Evolutionary conservation across 805 yeast genomes (phyloP), one percentile per base, ranked within the genome.

Genomic region (Saccharomycopsis fodiens): DNA sequence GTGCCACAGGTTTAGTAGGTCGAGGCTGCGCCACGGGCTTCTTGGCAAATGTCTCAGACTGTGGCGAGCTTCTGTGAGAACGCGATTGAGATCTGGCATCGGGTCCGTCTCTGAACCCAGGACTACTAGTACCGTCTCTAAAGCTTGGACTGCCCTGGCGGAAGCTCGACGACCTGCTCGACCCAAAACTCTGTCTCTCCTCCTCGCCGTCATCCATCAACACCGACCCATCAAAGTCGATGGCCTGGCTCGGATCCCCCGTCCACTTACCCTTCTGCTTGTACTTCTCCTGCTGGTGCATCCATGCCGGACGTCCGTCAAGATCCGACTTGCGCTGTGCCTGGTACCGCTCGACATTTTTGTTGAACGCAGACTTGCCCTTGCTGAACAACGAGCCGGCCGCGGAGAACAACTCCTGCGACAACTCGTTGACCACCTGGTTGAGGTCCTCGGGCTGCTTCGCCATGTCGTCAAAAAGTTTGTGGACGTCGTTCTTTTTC

Each of bases 251-350:
- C 42, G 70, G 77, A 1, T 68, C 64, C 1, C 75, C 75, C 46
- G 70, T 69, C 34, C 55, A 67, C 2, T 69, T 68, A 15, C 65
- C 64, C 46, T 51, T 47, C 4, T 43, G 44, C 36, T 68, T 73
- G 53, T 79, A 71, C 53, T 56, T 65, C 12, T 63, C 67, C 54
- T 75, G 80, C 49, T 76, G 72, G 46, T 66, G 70, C 88, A 85
- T 80, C 95, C 95, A 85, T 1, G 80, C 76, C 0, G 95, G 95
- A 52, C 57, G 59, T 4, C 66, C 69, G 42, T 32, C 34, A 12
- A 35, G 23, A 21, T 67, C 67, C 38, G 48, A 53, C 35, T 46
- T 53, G 13, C 35, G 31, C 22, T 51, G 50, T 8, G 54, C 48
- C 27, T 45, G 54, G 36, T 46, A 45, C 47, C 43, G 44, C 32